Base-by-base conservation (phyloP, 495 filamentous ascomycete species). In the Margaritispora aquatica region DNA sequence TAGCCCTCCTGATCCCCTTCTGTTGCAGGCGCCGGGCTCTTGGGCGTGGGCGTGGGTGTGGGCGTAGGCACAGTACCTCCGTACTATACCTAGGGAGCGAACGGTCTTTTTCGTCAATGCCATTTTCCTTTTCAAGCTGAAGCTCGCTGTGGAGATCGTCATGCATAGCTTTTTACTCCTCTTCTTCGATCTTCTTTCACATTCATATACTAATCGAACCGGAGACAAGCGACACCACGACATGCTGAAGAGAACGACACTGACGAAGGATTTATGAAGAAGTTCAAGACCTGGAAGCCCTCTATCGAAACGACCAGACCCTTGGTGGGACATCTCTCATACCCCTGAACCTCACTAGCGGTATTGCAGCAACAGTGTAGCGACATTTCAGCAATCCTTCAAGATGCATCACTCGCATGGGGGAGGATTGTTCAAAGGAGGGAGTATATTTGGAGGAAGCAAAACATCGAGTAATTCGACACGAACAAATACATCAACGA, bases 391-490 rank as follows among this genome's bases (percentile, higher is more conserved):
- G 38, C 3, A n/a, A n/a, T n/a, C 7, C 7, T n/a, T 3, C 38
- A 44, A 50, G 10, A 46, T 29, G 17, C 4, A 1, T n/a, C 29
- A 46, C 8, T 41, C 51, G 20, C 36, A 31, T 23, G 55, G 56
- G 1, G 55, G 55, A 47, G 61, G 56, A 24, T 23, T 55, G 27
- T 55, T 63, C 49, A 54, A 41, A 27, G 49, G 49, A 29, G 57
- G 58, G 27, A 54, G 36, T 15, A 54, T 54, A 9, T 61, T 61
- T 58, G 53, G 53, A 17, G 38, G 51, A 1, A 58, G 21, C 20
- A 55, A 44, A 15, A 49, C 57, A 53, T 27, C 36, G n/a, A n/a
- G n/a, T n/a, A n/a, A n/a, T n/a, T n/a, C n/a, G 1, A 55, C 63
- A 13, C 13, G 5, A 34, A 13, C 5, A 13, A 34, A 13, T 15